Conservation (phyloP, 2,329 filamentous ascomycete genomes). For the Stenocarpella maydis region DNA sequence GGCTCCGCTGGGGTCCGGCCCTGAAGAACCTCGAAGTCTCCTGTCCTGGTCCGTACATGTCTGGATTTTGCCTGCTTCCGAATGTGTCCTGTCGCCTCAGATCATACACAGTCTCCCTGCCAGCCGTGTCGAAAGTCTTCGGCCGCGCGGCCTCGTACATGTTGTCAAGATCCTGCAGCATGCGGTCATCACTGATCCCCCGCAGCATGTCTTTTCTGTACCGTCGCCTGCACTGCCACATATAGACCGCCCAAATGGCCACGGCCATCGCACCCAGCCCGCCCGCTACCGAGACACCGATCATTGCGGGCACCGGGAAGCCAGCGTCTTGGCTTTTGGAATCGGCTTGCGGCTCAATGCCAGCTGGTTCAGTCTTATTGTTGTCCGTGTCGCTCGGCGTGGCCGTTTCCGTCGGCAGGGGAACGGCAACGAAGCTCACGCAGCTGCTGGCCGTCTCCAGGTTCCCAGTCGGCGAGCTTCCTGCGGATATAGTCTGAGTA, state of each 20-base stretch:
- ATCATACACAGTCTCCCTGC: not conserved
- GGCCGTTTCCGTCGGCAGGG: not conserved
- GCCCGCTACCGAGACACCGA: conserved; percentile 16
- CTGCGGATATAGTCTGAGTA: not conserved
- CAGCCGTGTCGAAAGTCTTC: conserved; percentile 20
- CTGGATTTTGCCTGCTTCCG: not conserved
- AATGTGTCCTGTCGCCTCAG: not conserved
- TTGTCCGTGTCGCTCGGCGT: not conserved
- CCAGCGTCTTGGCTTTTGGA: not conserved
- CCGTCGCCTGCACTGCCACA: conserved; percentile 17
- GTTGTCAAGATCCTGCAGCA: conserved; percentile 17
- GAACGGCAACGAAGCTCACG: not conserved
- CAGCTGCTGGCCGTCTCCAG: conserved; percentile 14
- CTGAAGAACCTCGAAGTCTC: conserved; percentile 19
- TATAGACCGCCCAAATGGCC: conserved; percentile 15
- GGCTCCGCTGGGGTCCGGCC: conserved; percentile 26
- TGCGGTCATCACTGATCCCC: conserved; percentile 26
- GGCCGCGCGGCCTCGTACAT: conserved; percentile 16
- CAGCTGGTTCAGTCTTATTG: not conserved
- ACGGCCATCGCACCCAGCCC: conserved; percentile 18
- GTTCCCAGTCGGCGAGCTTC: not conserved
- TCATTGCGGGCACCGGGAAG: conserved; percentile 20
- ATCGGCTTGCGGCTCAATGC: not conserved
- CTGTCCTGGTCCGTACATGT: conserved; percentile 20
- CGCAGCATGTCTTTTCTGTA: conserved; percentile 22